A percentile compares a stretch with the other conserved stretches of the same genome.
Evolutionary conservation across 352 stramenopile species (phyloP).

Genomic region (Globisporangium spinosum): DNA sequence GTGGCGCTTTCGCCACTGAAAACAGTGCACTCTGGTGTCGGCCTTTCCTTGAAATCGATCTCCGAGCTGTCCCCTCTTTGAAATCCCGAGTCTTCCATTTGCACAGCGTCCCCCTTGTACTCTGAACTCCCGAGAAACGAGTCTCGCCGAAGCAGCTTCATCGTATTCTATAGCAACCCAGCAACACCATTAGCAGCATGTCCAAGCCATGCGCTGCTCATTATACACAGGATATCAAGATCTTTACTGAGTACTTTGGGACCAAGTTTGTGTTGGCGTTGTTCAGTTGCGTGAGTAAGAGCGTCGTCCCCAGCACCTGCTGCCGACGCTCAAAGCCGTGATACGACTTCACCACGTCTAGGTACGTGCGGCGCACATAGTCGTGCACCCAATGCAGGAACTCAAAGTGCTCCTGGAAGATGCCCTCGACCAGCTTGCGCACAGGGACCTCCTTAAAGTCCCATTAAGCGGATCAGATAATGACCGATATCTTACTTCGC

Average conservation of each 20-base stretch:
- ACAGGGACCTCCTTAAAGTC: slow-evolving; percentile 52
- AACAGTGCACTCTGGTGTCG: background rate
- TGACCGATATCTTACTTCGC: background rate
- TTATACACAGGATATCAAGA: background rate
- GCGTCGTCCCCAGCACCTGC: slow-evolving; percentile 31
- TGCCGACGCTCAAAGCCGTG: slow-evolving; percentile 53
- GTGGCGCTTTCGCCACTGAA: slow-evolving; percentile 7
- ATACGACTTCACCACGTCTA: slow-evolving; percentile 50
- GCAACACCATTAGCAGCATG: background rate
- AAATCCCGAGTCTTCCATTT: background rate
- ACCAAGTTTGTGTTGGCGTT: slow-evolving; percentile 58
- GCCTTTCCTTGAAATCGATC: background rate
- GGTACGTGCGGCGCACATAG: slow-evolving; percentile 71
- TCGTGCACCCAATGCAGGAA: slow-evolving; percentile 82
- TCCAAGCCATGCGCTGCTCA: background rate
- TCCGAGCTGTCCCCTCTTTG: background rate
- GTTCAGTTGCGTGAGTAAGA: slow-evolving; percentile 29
- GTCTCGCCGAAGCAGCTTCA: slow-evolving; percentile 24
- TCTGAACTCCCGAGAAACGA: slow-evolving; percentile 19
- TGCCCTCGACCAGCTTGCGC: slow-evolving; percentile 56
- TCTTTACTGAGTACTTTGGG: slow-evolving; percentile 46
- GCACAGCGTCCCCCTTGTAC: background rate
- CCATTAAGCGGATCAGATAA: no score
- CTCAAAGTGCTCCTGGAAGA: slow-evolving; percentile 83
- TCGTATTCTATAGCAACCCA: slow-evolving; percentile 27